Percentiles rank a stretch among this genome's conserved stretches.
Evolutionary conservation across 225 moss, liverwort and hornwort genomes (phyloP).

Genomic region (Straminergon stramineum): DNA sequence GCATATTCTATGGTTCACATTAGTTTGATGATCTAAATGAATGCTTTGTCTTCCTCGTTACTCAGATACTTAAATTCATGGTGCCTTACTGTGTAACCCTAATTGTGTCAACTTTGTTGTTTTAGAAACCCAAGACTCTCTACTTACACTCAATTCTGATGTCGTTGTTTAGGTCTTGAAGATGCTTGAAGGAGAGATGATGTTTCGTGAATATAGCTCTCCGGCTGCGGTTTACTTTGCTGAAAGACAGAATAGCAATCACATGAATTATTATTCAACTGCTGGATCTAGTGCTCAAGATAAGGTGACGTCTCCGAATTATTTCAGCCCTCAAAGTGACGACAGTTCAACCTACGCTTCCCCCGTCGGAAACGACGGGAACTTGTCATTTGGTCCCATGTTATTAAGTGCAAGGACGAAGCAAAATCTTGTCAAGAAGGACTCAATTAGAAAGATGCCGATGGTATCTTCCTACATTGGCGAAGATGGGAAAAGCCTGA

Average conservation of each 20-base stretch:
- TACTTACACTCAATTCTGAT: neutral
- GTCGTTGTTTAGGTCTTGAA: constrained; percentile 7
- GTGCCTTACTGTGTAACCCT: neutral
- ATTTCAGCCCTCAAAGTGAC: constrained; percentile 13
- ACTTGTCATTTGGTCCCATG: neutral
- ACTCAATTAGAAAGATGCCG: constrained; percentile 1
- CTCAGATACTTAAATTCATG: neutral
- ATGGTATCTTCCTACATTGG: constrained; percentile 6
- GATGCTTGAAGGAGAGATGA: constrained; percentile 38
- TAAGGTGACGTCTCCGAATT: neutral
- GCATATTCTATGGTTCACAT: neutral
- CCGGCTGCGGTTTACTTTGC: neutral
- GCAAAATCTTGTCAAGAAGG: neutral
- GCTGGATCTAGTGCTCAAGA: neutral
- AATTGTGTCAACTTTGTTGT: neutral
- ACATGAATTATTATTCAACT: neutral
- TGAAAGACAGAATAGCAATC: neutral
- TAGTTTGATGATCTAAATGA: neutral
- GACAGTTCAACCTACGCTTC: neutral
- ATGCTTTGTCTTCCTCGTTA: neutral
- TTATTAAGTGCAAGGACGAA: neutral
- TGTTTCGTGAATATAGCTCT: constrained; percentile 19
- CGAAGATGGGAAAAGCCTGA: constrained; percentile 17
- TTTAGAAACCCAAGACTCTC: neutral
- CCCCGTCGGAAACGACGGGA: constrained; percentile 1